Base-by-base conservation (phyloP, 2,329 filamentous ascomycete genomes). In the Grosmannia serpens region DNA sequence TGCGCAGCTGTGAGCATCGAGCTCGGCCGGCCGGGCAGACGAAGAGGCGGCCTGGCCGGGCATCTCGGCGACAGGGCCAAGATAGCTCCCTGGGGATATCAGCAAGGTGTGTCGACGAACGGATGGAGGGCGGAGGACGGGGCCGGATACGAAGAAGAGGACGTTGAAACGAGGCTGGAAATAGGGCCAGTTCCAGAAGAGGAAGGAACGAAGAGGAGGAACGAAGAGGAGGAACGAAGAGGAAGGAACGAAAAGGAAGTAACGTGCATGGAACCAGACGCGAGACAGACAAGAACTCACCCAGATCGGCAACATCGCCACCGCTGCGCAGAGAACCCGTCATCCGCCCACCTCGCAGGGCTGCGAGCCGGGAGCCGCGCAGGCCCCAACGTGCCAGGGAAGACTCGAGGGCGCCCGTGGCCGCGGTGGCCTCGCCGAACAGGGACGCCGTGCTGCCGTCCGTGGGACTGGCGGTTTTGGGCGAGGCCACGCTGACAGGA, bases 371-470 rank as follows among this genome's bases (percentile, higher is more conserved):
- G 27, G 58, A 49, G 0, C 60, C 58, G 24, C 52, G 53, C 15
- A 55, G 31, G 1, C 60, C 58, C 58, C 58, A 60, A 6, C 54
- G 54, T 6, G 54, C 58, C 24, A 60, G 53, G 4, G 22, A 17
- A 0, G 46, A 31, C 27, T 57, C 59, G 17, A 52, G 11, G 46
- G 26, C 26, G 5, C 51, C 51, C 5, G 13, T 15, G 2, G 26
- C 20, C 20, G 41, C 41, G 7, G 17, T 17, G 17, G 47, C 54
- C 24, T 59, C 59, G n/a, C 58, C 60, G 31, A 58, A 61, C 8
- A 59, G 58, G 1, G 55, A 51, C 9, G 29, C 41, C 17, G 47
- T 47, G 51, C 17, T n/a, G 49, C 24, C 22, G 46, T 52, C 44
- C 10, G n/a, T 22, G 24, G 33, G 27, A 9, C 15, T 49, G 10